A percentile compares a stretch with the other conserved stretches of the same genome.
Conservation (phyloP, 2,329 filamentous ascomycete genomes). For the Paraphaeosphaeria minitans region DNA sequence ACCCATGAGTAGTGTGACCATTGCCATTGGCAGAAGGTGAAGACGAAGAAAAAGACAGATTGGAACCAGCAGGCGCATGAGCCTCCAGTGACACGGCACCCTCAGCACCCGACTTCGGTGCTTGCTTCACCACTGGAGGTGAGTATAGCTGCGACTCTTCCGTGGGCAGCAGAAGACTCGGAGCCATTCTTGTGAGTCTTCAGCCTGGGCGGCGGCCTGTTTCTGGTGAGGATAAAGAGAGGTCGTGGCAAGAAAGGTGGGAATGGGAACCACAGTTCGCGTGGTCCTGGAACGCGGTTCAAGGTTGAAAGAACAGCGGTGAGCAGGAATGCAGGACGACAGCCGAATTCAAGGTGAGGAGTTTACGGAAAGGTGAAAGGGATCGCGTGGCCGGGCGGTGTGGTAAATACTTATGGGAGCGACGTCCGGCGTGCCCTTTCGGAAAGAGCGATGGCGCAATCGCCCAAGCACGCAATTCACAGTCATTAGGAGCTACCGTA, state of each 20-base stretch:
- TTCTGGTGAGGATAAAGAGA: not conserved
- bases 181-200: slow-evolving; percentile 32
- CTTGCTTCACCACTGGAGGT: slow-evolving; percentile 23
- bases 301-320: slow-evolving; percentile 1
- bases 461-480: slow-evolving; percentile 20
- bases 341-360: not conserved
- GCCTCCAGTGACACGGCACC: slow-evolving; percentile 30
- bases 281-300: not conserved
- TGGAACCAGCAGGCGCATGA: slow-evolving; percentile 23
- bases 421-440: slow-evolving; percentile 7
- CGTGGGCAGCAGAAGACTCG: slow-evolving; percentile 35
- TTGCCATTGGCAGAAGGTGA: slow-evolving; percentile 21
- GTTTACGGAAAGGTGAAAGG: not conserved
- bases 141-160: slow-evolving; percentile 26
- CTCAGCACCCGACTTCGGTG: slow-evolving; percentile 17
- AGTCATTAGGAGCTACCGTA: slow-evolving; percentile 6
- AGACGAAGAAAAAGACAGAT: slow-evolving; percentile 23
- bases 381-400: not conserved
- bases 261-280: not conserved
- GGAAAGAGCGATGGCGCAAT: slow-evolving; percentile 11
- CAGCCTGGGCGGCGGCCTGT: not conserved
- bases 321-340: not conserved
- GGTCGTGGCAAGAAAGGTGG: not conserved
- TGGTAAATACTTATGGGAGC: slow-evolving; percentile 7
- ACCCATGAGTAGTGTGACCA: slow-evolving; percentile 7